Evolutionary conservation across 2,329 filamentous ascomycete genomes (phyloP).

Genomic region (Cladosporium sp.): DNA sequence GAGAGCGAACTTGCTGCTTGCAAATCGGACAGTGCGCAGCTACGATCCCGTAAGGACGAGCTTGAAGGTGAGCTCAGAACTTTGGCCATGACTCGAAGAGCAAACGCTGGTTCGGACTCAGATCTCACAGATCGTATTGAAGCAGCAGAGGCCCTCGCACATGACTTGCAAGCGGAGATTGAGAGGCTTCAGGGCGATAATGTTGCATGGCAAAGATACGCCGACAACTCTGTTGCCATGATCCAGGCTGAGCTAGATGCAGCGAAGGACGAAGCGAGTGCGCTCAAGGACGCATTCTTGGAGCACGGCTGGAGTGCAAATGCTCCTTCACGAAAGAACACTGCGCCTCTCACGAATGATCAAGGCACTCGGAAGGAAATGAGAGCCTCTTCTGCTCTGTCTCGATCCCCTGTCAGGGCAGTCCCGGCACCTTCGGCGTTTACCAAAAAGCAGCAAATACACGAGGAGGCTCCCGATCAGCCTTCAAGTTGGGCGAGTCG

Average conservation of each 20-base stretch:
- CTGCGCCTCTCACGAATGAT: background rate
- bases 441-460: background rate
- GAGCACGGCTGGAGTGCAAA: background rate
- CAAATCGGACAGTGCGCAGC: background rate
- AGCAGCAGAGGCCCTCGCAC: background rate
- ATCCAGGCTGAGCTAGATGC: background rate
- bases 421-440: background rate
- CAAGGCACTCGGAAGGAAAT: background rate
- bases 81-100: background rate
- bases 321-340: background rate
- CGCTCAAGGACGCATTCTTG: background rate
- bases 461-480: background rate
- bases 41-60: background rate
- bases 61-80: background rate
- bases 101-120: background rate
- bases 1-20: background rate
- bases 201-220: background rate
- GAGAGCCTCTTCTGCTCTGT: background rate
- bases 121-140: background rate
- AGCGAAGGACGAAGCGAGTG: background rate
- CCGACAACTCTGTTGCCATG: background rate
- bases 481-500: background rate
- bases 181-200: background rate
- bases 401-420: background rate
- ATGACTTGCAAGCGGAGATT: background rate